phyloP scores from a whole-genome alignment of 73 alveolate species.

The Blepharisma japonicum region DNA sequence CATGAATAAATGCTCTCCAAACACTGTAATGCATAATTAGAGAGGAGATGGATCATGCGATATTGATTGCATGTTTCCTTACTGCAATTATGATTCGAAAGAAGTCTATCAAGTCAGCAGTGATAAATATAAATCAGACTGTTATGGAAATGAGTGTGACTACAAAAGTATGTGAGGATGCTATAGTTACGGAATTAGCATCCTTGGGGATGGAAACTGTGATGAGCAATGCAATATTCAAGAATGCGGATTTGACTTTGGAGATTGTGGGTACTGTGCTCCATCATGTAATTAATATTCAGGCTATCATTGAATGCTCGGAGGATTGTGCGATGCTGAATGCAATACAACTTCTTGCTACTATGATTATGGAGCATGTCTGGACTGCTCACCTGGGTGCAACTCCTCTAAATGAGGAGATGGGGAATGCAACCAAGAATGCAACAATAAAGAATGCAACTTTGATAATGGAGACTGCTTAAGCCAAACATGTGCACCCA shows the following conservation, averaged over 20 bases:
- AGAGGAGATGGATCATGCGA: too few relatives aligned
- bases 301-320: background rate
- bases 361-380: background rate
- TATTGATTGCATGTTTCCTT: too few relatives aligned
- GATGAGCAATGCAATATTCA: background rate
- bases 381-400: constrained; percentile 13
- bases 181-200: background rate
- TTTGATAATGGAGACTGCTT: background rate
- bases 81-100: too few relatives aligned
- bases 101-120: too few relatives aligned
- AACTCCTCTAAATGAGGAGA: background rate
- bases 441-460: constrained; percentile 4
- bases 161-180: too few relatives aligned
- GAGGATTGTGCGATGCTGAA: background rate
- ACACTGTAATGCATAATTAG: too few relatives aligned
- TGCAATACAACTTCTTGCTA: constrained; percentile 15
- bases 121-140: too few relatives aligned
- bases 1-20: too few relatives aligned
- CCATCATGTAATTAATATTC: background rate
- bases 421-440: background rate
- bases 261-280: constrained; percentile 23
- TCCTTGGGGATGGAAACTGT: constrained; percentile 19
- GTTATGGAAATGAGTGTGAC: too few relatives aligned
- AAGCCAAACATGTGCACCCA: background rate
- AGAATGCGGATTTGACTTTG: constrained; percentile 30